A percentile compares a stretch with the other conserved stretches of the same genome.
Conservation (phyloP, 768 basidiomycete species). For the Agaricus bisporus region DNA sequence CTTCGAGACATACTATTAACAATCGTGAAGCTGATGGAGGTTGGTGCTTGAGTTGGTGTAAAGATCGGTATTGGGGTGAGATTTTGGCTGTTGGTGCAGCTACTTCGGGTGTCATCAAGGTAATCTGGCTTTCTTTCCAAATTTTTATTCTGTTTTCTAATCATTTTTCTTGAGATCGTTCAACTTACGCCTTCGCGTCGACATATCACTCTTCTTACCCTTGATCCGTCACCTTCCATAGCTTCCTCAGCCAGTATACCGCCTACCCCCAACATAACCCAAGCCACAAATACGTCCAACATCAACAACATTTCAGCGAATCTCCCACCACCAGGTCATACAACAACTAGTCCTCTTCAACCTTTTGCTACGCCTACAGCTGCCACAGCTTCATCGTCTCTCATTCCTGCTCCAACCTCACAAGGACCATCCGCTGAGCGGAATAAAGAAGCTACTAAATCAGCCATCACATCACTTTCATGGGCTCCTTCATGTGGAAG, state of each 20-base stretch:
- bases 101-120: slow-evolving; percentile 69
- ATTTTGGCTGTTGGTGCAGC: slow-evolving; percentile 76
- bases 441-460: slow-evolving; percentile 33
- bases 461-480: slow-evolving; percentile 74
- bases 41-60: slow-evolving; percentile 95
- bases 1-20: slow-evolving; percentile 36
- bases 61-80: slow-evolving; percentile 94
- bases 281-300: too few species aligned
- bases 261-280: not conserved
- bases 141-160: not conserved
- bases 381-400: not conserved
- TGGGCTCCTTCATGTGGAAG: slow-evolving; percentile 96
- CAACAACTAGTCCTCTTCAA: not conserved
- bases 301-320: not conserved
- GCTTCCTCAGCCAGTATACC: not conserved
- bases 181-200: slow-evolving; percentile 61
- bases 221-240: slow-evolving; percentile 42
- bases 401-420: not conserved
- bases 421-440: not conserved
- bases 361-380: not conserved
- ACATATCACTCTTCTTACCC: slow-evolving; percentile 56
- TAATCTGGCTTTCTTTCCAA: slow-evolving; percentile 18
- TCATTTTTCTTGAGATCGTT: slow-evolving; percentile 46
- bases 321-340: slow-evolving; percentile 2
- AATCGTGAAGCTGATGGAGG: slow-evolving; percentile 85